Evolutionary conservation across 208 protist species (phyloP).

Genomic region (Paratrypanosoma confusum): DNA sequence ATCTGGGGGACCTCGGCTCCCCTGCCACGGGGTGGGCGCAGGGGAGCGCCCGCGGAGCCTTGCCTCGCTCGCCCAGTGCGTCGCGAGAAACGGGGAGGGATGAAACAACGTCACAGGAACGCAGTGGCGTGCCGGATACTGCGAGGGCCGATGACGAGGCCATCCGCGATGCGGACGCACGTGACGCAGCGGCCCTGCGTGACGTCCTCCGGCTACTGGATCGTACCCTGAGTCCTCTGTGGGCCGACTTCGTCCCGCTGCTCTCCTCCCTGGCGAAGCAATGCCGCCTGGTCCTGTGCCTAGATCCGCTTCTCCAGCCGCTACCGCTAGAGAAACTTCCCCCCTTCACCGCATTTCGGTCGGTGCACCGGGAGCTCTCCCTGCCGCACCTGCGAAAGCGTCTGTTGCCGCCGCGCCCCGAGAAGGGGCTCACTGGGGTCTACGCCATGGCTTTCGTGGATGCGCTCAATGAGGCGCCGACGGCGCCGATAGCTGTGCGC

Average conservation of each 20-base stretch:
- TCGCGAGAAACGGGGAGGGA: background rate
- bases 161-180: background rate
- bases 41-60: background rate
- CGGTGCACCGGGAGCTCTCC: constrained; percentile 51
- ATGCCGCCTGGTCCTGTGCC: constrained; percentile 48
- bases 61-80: no score
- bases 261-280: constrained; percentile 22
- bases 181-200: background rate
- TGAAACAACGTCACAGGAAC: constrained; percentile 1
- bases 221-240: constrained; percentile 14
- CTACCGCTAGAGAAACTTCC: constrained; percentile 51
- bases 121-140: no score
- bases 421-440: no score
- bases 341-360: constrained; percentile 23
- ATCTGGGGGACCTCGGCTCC: constrained; percentile 11
- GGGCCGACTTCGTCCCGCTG: constrained; percentile 24
- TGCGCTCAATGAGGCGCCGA: no score
- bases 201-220: constrained; percentile 12
- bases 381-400: constrained; percentile 26
- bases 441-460: no score
- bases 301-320: constrained; percentile 48
- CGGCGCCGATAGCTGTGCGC: background rate
- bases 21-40: background rate
- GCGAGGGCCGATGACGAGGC: no score
- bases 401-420: constrained; percentile 5